Evolutionary conservation across 305 asterid genomes (phyloP), one percentile per base, ranked within the genome.

Genomic region (Petunia hybrid): DNA sequence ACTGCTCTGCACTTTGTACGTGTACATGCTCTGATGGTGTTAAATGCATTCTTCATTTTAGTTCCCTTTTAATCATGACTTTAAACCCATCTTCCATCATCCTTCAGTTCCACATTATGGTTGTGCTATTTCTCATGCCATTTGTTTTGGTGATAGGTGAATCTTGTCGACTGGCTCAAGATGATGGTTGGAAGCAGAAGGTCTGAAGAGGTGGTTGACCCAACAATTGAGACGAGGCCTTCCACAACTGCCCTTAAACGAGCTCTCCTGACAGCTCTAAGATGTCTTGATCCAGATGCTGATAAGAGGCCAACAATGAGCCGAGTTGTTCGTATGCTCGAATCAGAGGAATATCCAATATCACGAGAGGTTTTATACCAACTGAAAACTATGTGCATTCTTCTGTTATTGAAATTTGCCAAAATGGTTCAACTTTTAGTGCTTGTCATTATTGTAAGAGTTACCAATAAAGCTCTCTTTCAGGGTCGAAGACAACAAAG

Each of bases 301-400:
- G 88, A 84, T 80, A 90, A 89, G 83, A 89, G 97, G 70, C 97
- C 95, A 57, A 81, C 85, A 31, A 92, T 92, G 97, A 86, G 90
- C 83, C 93, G 91, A 84, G 93, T 92, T 38, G 95, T 85, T 36
- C 91, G 97, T n/a, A 92, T 92, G 97, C 92, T 92, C 31, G 93
- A 92, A 75, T 89, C 97, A 0, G 90, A 91, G 53, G 93, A 92
- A 82, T 91, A 92, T 80, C 97, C 93, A 22, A 71, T 92, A 77
- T 89, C 86, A 41, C 82, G 92, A 88, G 91, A 92, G 91, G 93
- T 89, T 73, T 43, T 53, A 8, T 85, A 55, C 64, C 3, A 63
- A 16, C 65, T 60, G 31, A 22, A 22, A 22, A 22, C 31, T 22
- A 22, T 22, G 31, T 22, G 31, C 31, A 22, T 22, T 22, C 31